Conservation (phyloP, 345 rosid species). For the Physaria fendleri region DNA sequence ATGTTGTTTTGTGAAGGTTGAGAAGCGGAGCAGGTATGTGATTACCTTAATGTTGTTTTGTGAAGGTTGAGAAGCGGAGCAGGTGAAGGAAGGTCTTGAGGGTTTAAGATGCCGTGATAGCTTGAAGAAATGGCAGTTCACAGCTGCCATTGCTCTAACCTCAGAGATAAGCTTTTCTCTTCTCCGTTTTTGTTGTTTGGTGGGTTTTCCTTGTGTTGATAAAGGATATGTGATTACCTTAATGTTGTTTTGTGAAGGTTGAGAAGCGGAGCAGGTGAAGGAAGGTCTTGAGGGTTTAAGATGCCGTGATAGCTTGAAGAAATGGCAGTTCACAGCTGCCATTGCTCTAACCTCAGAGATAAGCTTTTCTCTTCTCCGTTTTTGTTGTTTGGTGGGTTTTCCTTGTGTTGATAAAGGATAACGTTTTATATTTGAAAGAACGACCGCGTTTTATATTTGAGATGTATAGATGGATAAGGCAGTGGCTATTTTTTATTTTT, state of each 20-base stretch:
- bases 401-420: conserved; percentile 23
- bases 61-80: conserved; percentile 61
- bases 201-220: conserved; percentile 19
- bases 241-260: conserved; percentile 69
- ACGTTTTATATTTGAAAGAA: too few species aligned
- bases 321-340: conserved; percentile 56
- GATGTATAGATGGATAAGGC: too few species aligned
- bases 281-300: conserved; percentile 33
- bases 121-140: conserved; percentile 39
- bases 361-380: background rate
- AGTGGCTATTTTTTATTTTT: too few species aligned
- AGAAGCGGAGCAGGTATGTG: conserved; percentile 50
- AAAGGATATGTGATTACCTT: conserved; percentile 48
- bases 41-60: conserved; percentile 83
- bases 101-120: conserved; percentile 21
- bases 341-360: conserved; percentile 28
- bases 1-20: conserved; percentile 75
- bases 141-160: conserved; percentile 48
- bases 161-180: background rate
- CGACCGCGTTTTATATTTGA: too few species aligned
- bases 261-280: conserved; percentile 52
- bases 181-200: background rate
- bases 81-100: conserved; percentile 42
- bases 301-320: conserved; percentile 21
- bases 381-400: background rate